Percentiles rank a stretch among this genome's conserved stretches.
phyloP scores from a whole-genome alignment of 2,329 filamentous ascomycete species.

The Tothia fuscella region DNA sequence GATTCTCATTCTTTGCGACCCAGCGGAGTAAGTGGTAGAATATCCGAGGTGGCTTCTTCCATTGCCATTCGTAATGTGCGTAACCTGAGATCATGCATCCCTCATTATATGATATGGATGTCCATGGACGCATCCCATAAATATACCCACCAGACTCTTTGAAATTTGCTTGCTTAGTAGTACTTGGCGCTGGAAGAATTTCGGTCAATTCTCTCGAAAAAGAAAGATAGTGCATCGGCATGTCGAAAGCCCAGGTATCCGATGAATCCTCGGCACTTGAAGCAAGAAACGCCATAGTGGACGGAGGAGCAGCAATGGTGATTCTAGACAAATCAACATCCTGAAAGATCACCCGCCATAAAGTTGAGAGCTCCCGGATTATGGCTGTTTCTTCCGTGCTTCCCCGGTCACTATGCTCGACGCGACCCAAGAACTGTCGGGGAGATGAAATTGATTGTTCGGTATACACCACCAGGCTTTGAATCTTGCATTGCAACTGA shows the following conservation, averaged over 20 bases:
- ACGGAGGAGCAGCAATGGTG: conserved; percentile 42
- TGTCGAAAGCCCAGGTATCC: conserved; percentile 53
- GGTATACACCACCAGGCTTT: conserved; percentile 9
- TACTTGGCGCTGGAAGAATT: neutral
- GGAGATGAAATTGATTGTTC: neutral
- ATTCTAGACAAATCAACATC: conserved; percentile 22
- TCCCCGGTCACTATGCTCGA: too few species aligned
- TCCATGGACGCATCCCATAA: conserved; percentile 54
- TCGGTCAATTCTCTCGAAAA: conserved; percentile 24
- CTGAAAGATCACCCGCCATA: conserved; percentile 4
- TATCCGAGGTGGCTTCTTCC: conserved; percentile 51
- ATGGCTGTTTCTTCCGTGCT: conserved; percentile 8
- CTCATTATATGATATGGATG: conserved; percentile 56
- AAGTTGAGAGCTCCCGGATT: neutral
- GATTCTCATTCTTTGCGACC: conserved; percentile 15
- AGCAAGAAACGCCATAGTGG: conserved; percentile 49
- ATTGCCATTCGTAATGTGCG: conserved; percentile 58
- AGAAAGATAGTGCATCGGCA: conserved; percentile 47
- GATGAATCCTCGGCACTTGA: conserved; percentile 44
- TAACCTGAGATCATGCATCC: conserved; percentile 63
- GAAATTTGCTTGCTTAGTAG: neutral
- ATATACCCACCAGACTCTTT: conserved; percentile 25
- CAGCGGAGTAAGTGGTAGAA: conserved; percentile 37
- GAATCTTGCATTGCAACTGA: neutral
- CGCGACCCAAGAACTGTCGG: too few species aligned